These are phyloP conservation scores for Tetrahymena thermophila DNA, from an alignment of 73 alveolate genomes.

Conservation along the genomic window DNA sequence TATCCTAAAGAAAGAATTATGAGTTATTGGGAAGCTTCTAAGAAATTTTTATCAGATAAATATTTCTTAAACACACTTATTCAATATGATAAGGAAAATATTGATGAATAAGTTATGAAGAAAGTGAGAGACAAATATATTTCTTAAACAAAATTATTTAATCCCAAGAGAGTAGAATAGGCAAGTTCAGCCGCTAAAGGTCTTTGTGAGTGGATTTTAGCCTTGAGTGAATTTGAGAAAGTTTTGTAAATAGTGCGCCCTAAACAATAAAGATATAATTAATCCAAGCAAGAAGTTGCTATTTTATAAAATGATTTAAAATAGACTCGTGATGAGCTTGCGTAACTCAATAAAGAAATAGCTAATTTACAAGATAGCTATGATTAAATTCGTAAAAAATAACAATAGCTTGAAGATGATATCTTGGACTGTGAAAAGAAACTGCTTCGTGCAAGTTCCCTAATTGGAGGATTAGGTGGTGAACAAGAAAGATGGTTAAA, in stretches of 20 bases:
- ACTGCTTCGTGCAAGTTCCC: slow-evolving; percentile 80
- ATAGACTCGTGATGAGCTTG: slow-evolving; percentile 55
- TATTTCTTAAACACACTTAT: slow-evolving; percentile 60
- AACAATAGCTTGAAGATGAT: slow-evolving; percentile 26
- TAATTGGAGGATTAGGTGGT: slow-evolving; percentile 88
- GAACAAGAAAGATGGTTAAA: slow-evolving; percentile 93
- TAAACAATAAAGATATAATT: slow-evolving; percentile 50
- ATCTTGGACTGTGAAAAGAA: slow-evolving; percentile 74
- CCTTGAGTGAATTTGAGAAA: slow-evolving; percentile 64
- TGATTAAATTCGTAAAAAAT: slow-evolving; percentile 50
- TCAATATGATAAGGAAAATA: slow-evolving; percentile 75
- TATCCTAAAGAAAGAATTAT: slow-evolving; percentile 28
- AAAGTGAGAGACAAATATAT: slow-evolving; percentile 42
- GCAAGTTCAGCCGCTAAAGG: slow-evolving; percentile 76
- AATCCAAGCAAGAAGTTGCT: slow-evolving; percentile 68
- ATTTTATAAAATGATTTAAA: slow-evolving; percentile 64
- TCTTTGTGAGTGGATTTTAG: slow-evolving; percentile 66
- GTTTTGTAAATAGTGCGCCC: slow-evolving; percentile 63
- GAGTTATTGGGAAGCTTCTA: slow-evolving; percentile 58
- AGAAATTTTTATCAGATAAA: slow-evolving; percentile 71
- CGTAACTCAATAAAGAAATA: slow-evolving; percentile 38
- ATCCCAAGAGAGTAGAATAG: slow-evolving; percentile 61
- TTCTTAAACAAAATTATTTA: slow-evolving; percentile 36
- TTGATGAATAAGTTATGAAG: slow-evolving; percentile 65
- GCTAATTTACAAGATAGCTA: slow-evolving; percentile 52